These are phyloP conservation scores for Mycena metata DNA, from an alignment of 768 basidiomycete species.

Conservation along the genomic window DNA sequence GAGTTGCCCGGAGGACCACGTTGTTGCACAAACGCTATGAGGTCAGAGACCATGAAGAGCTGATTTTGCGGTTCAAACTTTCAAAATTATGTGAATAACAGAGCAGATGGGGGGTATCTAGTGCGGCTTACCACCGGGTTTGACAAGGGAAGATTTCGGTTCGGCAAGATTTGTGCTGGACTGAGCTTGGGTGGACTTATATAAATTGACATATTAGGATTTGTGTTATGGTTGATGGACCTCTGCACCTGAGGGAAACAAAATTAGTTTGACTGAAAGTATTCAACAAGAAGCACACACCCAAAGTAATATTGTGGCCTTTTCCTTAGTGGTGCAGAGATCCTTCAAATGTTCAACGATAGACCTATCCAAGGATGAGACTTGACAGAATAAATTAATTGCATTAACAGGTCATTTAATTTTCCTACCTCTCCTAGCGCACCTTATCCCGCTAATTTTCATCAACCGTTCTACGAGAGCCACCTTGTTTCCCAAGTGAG, in stretches of 20 bases:
- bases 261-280: neutral
- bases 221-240: too few relatives aligned
- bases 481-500: constrained; percentile 9
- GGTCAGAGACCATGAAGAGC: too few relatives aligned
- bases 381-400: neutral
- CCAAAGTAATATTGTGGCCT: constrained; percentile 23
- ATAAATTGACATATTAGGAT: neutral
- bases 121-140: too few relatives aligned
- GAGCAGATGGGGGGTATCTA: too few relatives aligned
- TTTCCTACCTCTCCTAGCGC: constrained; percentile 5
- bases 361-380: constrained; percentile 2
- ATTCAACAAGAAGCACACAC: neutral
- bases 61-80: too few relatives aligned
- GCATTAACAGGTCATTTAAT: too few relatives aligned
- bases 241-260: neutral
- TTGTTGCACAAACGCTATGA: too few relatives aligned
- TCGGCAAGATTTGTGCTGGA: too few relatives aligned
- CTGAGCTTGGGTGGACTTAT: neutral
- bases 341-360: constrained; percentile 12
- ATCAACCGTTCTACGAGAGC: constrained; percentile 1
- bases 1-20: too few relatives aligned
- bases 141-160: too few relatives aligned
- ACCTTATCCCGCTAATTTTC: neutral
- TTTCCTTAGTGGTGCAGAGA: constrained; percentile 3
- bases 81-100: too few relatives aligned